Percentiles rank a stretch among this genome's conserved stretches.
Conservation (phyloP, 148 eudicot genomes). For the Chenopodium album region DNA sequence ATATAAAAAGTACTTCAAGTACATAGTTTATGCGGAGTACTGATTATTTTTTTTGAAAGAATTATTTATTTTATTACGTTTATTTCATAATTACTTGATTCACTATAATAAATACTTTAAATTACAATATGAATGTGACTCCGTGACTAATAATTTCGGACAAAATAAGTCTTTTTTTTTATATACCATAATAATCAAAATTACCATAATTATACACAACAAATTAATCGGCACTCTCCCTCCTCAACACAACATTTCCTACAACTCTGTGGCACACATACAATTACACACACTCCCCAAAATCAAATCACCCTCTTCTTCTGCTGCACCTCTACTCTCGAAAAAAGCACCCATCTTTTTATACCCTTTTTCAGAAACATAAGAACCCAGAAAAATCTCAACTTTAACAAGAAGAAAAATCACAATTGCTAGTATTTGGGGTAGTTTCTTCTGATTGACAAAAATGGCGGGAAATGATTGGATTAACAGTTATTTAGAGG, state of each 20-base stretch:
- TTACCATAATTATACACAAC: background rate
- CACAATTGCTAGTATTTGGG: background rate
- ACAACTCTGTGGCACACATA: background rate
- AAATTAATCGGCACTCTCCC: background rate
- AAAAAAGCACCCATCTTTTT: background rate
- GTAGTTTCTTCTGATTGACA: background rate
- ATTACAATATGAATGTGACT: no score
- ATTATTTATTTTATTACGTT: no score
- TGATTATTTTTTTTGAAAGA: no score
- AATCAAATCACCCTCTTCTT: background rate
- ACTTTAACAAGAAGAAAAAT: background rate
- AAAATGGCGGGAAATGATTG: conserved; percentile 97
- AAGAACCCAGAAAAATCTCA: background rate
- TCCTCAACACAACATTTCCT: background rate
- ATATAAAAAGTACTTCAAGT: no score
- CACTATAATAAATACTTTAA: no score
- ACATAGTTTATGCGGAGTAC: no score
- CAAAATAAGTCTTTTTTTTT: no score
- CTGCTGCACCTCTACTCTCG: background rate
- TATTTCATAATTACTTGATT: no score
- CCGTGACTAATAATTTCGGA: no score
- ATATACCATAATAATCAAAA: no score
- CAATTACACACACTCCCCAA: conserved; percentile 1
- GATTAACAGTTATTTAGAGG: conserved; percentile 93
- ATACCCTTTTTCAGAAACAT: background rate